Evolutionary conservation across 2,329 filamentous ascomycete species (phyloP).

Genomic region (Phialophora tarda): DNA sequence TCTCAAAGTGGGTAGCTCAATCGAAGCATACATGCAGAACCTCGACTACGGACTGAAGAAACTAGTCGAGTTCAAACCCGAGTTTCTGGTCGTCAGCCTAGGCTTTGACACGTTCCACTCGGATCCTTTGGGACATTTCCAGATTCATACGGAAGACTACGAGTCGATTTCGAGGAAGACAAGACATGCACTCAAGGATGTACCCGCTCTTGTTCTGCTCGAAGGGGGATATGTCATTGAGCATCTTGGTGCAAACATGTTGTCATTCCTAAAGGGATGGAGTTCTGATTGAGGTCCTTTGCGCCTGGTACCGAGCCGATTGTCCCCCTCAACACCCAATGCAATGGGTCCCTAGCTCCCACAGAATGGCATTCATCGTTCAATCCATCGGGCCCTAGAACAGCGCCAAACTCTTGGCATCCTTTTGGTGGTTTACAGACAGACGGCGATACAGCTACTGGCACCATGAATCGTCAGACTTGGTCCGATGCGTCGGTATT

Average conservation of each 20-base stretch:
- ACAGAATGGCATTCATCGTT: background rate
- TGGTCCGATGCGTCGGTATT: slow-evolving; percentile 13
- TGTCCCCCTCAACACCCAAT: background rate
- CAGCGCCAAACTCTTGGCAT: background rate
- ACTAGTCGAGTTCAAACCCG: slow-evolving; percentile 28
- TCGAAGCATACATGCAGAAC: slow-evolving; percentile 35
- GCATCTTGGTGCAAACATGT: slow-evolving; percentile 37
- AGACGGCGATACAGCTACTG: background rate
- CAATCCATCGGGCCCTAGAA: background rate
- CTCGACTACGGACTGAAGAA: slow-evolving; percentile 30
- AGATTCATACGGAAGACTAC: slow-evolving; percentile 39
- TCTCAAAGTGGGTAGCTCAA: slow-evolving; percentile 31
- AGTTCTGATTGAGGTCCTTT: slow-evolving; percentile 20
- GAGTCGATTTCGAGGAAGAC: slow-evolving; percentile 32
- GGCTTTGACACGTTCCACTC: slow-evolving; percentile 40
- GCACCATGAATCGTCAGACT: slow-evolving; percentile 1
- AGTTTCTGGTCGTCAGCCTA: slow-evolving; percentile 38
- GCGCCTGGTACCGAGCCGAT: background rate
- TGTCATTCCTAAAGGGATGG: slow-evolving; percentile 39
- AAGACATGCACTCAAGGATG: slow-evolving; percentile 26
- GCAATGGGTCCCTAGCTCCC: background rate
- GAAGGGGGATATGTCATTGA: slow-evolving; percentile 41
- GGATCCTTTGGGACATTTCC: slow-evolving; percentile 38
- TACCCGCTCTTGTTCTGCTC: slow-evolving; percentile 37
- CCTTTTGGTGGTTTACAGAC: background rate